Conservation (phyloP, 108 stramenopile genomes). For the Fragilaria crotonensis region DNA sequence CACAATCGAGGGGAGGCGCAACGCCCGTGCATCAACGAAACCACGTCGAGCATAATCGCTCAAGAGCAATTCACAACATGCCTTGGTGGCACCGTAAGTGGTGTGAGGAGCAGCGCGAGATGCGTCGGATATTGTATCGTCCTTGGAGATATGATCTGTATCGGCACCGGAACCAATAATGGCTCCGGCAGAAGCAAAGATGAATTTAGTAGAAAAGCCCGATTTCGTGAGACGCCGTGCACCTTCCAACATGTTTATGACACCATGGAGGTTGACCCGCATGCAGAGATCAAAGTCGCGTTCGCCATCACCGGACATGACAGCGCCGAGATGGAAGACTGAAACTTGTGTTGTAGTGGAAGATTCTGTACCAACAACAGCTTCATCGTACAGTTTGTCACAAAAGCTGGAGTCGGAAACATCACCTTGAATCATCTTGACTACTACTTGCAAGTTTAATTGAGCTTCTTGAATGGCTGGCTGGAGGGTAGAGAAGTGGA, state of each 20-base stretch:
- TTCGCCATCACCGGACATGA: constrained; percentile 51
- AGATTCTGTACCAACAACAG: neutral
- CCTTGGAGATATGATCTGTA: constrained; percentile 33
- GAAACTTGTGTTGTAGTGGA: constrained; percentile 27
- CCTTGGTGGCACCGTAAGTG: constrained; percentile 56
- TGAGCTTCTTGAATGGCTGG: too few relatives aligned
- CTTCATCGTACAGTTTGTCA: constrained; percentile 20
- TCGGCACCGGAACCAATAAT: constrained; percentile 35
- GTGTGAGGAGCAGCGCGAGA: constrained; percentile 50
- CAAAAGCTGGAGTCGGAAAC: constrained; percentile 32
- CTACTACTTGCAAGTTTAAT: too few relatives aligned
- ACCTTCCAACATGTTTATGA: constrained; percentile 45
- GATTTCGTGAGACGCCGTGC: constrained; percentile 26
- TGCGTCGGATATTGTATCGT: constrained; percentile 43
- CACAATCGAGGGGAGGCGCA: constrained; percentile 43
- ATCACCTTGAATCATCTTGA: constrained; percentile 21
- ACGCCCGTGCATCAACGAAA: constrained; percentile 40
- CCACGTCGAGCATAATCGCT: constrained; percentile 42
- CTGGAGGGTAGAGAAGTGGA: constrained; percentile 10
- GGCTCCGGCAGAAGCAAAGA: constrained; percentile 48
- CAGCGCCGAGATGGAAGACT: constrained; percentile 49
- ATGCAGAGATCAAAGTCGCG: constrained; percentile 34
- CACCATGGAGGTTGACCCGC: constrained; percentile 38
- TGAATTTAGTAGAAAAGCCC: constrained; percentile 21
- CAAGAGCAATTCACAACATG: constrained; percentile 47